Percentiles rank a stretch among this genome's conserved stretches.
Evolutionary conservation across 352 stramenopile species (phyloP).

Genomic region (Achlya hypogyna): DNA sequence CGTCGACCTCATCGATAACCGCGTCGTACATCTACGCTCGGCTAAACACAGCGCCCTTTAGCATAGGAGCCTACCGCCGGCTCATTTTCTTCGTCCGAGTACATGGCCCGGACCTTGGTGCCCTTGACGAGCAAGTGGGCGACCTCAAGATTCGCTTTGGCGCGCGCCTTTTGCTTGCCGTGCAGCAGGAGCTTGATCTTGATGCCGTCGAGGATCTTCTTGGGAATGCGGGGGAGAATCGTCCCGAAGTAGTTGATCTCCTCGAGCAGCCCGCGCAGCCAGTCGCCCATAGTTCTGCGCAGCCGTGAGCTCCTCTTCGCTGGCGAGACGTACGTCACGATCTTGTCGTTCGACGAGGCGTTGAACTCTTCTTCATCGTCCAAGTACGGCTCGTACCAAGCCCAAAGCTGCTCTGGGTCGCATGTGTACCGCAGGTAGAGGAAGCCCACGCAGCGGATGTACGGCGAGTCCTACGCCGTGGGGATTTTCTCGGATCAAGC

Average conservation of each 20-base stretch:
- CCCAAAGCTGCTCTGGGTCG: constrained; percentile 89
- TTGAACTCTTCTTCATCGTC: constrained; percentile 92
- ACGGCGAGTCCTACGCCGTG: constrained; percentile 82
- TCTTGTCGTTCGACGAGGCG: constrained; percentile 66
- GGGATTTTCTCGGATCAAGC: neutral
- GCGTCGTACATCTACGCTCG: constrained; percentile 89
- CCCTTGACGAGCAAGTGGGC: constrained; percentile 76
- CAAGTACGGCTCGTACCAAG: constrained; percentile 93
- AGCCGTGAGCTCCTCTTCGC: constrained; percentile 9
- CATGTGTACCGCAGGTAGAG: constrained; percentile 96
- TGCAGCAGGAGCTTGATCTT: constrained; percentile 89
- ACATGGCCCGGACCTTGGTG: constrained; percentile 90
- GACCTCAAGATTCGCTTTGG: constrained; percentile 51
- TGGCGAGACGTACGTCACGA: constrained; percentile 49
- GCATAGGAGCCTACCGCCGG: constrained; percentile 42
- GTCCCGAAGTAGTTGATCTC: constrained; percentile 96
- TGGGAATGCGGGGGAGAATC: constrained; percentile 92
- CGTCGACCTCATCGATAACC: constrained; percentile 90
- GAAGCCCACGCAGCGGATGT: constrained; percentile 95
- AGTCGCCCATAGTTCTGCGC: constrained; percentile 88
- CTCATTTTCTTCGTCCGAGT: constrained; percentile 94
- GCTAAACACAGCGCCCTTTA: neutral
- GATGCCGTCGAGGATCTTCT: constrained; percentile 93
- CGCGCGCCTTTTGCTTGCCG: constrained; percentile 53
- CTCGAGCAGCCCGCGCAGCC: constrained; percentile 82